Percentiles rank a stretch among this genome's conserved stretches.
Evolutionary conservation across 768 basidiomycete species (phyloP).

Genomic region (Rhizopogon vesiculosus): DNA sequence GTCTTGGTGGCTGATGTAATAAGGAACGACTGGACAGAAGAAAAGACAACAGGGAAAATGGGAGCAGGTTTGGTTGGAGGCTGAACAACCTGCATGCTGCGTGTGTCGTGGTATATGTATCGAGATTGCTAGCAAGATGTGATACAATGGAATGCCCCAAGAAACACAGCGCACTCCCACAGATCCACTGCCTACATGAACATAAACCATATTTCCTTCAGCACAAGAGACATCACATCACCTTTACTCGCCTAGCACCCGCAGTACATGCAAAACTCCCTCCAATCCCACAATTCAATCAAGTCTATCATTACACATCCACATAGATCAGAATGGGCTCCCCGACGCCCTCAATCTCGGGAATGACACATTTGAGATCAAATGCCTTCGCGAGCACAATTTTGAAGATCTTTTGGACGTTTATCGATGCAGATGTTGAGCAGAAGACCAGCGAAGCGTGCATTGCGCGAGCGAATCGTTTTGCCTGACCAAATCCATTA

Average conservation of each 20-base stretch:
- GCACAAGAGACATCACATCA: neutral
- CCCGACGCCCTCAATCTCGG: constrained; percentile 95
- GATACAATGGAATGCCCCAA: constrained; percentile 17
- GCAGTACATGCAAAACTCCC: neutral
- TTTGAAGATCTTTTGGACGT: constrained; percentile 99
- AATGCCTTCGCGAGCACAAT: constrained; percentile 97
- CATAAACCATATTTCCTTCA: neutral
- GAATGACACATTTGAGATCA: constrained; percentile 97
- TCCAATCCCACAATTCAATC: neutral
- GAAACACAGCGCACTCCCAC: constrained; percentile 2
- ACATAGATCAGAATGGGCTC: constrained; percentile 95
- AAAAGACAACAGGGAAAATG: constrained; percentile 2
- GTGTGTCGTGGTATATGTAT: neutral
- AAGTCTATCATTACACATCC: constrained; percentile 41
- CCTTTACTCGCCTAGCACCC: neutral
- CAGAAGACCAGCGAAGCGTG: constrained; percentile 99
- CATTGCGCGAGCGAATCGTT: constrained; percentile 98
- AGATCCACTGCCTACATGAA: neutral
- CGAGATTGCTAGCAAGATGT: constrained; percentile 5
- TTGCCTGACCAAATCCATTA: constrained; percentile 54
- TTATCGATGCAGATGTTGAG: constrained; percentile 97
- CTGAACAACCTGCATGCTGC: neutral
- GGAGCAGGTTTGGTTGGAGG: neutral
- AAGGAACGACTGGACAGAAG: constrained; percentile 21
- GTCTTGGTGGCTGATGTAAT: constrained; percentile 21